Base-by-base conservation (phyloP, 1,139 yeast genomes). In the Suhomyces yuchorum region DNA sequence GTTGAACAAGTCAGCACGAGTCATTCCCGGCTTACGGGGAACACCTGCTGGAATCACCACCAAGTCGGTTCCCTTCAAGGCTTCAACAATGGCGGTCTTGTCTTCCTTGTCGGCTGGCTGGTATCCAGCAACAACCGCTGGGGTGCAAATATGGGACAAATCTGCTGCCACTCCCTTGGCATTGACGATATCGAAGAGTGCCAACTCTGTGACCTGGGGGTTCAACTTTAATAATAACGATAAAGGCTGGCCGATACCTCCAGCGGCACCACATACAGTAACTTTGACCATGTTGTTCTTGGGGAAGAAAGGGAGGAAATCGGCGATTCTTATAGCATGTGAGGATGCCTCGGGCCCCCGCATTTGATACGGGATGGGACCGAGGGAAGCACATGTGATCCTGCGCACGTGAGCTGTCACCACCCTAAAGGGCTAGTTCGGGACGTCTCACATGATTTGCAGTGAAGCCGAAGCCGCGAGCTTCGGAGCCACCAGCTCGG, bases 21-120 rank as follows among this genome's bases (percentile, higher is more conserved):
- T 82, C 90, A 85, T 85, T 18, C 91, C 91, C 12, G 91, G 90
- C 61, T 85, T 85, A 65, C 91, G 78, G 44, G 91, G 90, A 14
- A 85, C 84, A 47, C 91, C 92, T n/a, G 91, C 91, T n/a, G 91
- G 90, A 47, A 84, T 84, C 37, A 85, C 70, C 23, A 84, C 89
- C 51, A 85, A 67, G 51, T 83, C 80, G 3, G 87, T 67, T 15
- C 77, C 82, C 36, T 63, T 66, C 53, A 85, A 71, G 0, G 90
- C 86, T n/a, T 47, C 52, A 9, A 55, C 52, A 42, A 82, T 67
- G 28, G 84, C 80, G 18, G 68, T 64, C 47, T 70, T 70, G 59
- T 81, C 86, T 35, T 71, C 72, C 54, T 75, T 79, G 46, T 68
- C 65, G 34, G 66, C 61, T 37, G 86, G 86, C 56, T 75, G 83